These are phyloP conservation scores for Talaromyces rugulosus DNA, from an alignment of 2,329 filamentous ascomycete genomes.

Conservation along the genomic window DNA sequence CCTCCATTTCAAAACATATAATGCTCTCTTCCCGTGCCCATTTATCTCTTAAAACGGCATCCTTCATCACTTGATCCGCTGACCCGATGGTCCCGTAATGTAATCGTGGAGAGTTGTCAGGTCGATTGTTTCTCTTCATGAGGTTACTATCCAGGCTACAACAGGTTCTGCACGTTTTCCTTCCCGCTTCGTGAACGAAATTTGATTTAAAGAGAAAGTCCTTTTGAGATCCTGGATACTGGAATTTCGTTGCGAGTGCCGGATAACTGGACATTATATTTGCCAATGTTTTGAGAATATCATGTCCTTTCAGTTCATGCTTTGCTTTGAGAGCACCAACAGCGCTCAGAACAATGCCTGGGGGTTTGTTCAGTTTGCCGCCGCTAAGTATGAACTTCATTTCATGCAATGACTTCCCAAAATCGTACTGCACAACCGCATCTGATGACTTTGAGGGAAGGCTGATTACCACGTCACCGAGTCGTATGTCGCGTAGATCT, in stretches of 20 bases:
- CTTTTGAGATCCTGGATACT: not conserved
- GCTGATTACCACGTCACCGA: slow-evolving; percentile 16
- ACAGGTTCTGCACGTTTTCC: not conserved
- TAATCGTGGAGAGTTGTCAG: slow-evolving; percentile 2
- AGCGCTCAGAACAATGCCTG: slow-evolving; percentile 1
- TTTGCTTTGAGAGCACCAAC: not conserved
- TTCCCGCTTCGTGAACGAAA: not conserved
- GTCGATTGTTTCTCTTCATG: not conserved
- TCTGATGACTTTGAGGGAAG: slow-evolving; percentile 11
- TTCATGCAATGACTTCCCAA: slow-evolving; percentile 15
- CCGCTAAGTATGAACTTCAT: not conserved
- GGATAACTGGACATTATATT: not conserved
- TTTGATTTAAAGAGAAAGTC: slow-evolving; percentile 1
- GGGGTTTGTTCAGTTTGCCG: slow-evolving; percentile 4
- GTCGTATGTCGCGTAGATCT: slow-evolving; percentile 9
- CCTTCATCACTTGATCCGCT: slow-evolving; percentile 17
- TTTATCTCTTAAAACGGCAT: slow-evolving; percentile 15
- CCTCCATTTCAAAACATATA: slow-evolving; percentile 10
- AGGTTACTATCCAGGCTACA: slow-evolving; percentile 1
- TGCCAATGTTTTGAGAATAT: not conserved
- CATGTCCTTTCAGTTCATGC: not conserved
- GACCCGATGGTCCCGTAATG: slow-evolving; percentile 20
- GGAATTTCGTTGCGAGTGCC: not conserved
- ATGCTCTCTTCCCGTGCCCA: slow-evolving; percentile 3
- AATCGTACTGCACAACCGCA: slow-evolving; percentile 23